Base-by-base conservation (phyloP, 805 yeast genomes). In the Candida adriatica region DNA sequence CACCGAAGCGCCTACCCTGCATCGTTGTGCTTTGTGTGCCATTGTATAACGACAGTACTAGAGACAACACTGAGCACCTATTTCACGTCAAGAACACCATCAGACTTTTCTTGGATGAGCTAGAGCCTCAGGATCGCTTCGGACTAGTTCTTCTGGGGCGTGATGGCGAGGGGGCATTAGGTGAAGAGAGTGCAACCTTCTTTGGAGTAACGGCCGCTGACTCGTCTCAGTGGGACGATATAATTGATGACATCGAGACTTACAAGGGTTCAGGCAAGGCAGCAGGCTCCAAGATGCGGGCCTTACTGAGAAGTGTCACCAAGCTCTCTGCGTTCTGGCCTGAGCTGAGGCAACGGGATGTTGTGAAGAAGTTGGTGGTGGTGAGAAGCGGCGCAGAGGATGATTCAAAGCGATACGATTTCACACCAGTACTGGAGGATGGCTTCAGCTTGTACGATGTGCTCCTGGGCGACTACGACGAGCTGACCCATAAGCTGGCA, bases 141-240 rank as follows among this genome's bases (percentile, higher is more conserved):
- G 78, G 77, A 1, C 37, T 74, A 14, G 61, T 73, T 0, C 49
- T 69, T 13, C 51, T 66, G 14, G 78, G 79, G 2, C 54, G 62
- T 29, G 62, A 69, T 45, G 68, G 68, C 2, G 36, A 39, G 7
- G 63, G 72, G 6, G 39, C 27, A 10, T 17, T 23, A 11, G 57
- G 61, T 6, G 48, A 54, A 16, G 43, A 43, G 19, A 69, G 72
- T 1, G 61, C 70, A 1, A 41, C 48, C 6, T 72, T 63, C 39
- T 52, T 68, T 25, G 78, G 78, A 4, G 62, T 69, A 45, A 59
- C 64, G 0, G 49, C 55, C 13, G 50, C 60, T 10, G 41, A 42
- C 4, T 73, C 77, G 77, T 51, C 56, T 9, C 74, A 73, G 1
- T 70, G 77, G 73, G 56, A 56, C 20, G 62, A 61, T 4, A 43